Evolutionary conservation across 139 green algal species (phyloP).

Genomic region (Gonium pectorale): DNA sequence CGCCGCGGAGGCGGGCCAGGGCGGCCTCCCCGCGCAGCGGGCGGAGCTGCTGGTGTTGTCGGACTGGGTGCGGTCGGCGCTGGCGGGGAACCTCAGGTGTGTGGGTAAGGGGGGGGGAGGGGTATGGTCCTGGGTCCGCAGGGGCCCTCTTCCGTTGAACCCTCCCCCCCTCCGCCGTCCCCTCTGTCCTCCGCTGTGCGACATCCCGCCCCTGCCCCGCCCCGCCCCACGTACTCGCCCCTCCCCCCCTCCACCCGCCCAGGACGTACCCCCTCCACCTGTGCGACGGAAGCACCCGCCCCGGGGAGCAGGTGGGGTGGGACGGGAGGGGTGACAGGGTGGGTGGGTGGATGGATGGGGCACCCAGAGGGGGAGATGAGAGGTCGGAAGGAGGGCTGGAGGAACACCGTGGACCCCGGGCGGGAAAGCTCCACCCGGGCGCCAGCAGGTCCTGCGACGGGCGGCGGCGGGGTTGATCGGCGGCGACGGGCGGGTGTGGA

Average conservation of each 20-base stretch:
- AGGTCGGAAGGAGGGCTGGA: too few species aligned
- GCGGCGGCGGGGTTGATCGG: too few species aligned
- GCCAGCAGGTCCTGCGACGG: too few species aligned
- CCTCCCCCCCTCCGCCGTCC: neutral
- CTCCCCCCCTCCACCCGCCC: neutral
- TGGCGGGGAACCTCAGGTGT: slow-evolving; percentile 40
- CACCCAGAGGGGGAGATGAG: neutral
- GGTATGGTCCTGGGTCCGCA: too few species aligned
- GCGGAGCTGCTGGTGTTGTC: slow-evolving; percentile 63
- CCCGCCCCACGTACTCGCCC: neutral
- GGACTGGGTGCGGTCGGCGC: slow-evolving; percentile 26
- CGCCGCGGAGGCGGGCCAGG: slow-evolving; percentile 15
- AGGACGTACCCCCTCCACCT: slow-evolving; percentile 46
- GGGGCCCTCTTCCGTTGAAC: neutral
- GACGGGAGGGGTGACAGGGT: neutral
- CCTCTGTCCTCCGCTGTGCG: neutral
- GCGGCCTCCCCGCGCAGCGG: slow-evolving; percentile 49
- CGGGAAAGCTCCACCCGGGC: too few species aligned
- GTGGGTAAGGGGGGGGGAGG: neutral
- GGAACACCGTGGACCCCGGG: too few species aligned
- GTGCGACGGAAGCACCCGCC: slow-evolving; percentile 34
- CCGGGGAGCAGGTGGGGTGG: slow-evolving; percentile 30
- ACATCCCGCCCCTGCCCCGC: neutral
- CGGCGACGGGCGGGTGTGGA: too few species aligned
- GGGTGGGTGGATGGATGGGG: neutral